Percentiles rank a stretch among this genome's conserved stretches.
Conservation (phyloP, 768 basidiomycete genomes). For the Tylopilus intermedius region DNA sequence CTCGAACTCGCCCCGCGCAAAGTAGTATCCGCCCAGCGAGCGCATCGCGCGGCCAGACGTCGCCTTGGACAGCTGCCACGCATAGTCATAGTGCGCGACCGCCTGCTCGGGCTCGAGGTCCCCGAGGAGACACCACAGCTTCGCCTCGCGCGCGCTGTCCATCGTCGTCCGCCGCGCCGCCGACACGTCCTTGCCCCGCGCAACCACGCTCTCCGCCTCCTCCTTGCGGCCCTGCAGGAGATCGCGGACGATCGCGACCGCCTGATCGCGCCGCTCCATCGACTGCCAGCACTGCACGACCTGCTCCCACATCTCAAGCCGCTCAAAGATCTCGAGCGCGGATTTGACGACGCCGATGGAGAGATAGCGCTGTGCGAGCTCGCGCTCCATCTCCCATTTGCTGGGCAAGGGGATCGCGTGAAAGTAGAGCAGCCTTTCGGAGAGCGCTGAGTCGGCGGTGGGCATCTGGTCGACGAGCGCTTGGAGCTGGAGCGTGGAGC, state of each 20-base stretch:
- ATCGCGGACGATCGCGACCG: slow-evolving; percentile 75
- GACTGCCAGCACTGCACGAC: slow-evolving; percentile 84
- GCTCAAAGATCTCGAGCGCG: slow-evolving; percentile 89
- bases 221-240: slow-evolving; percentile 77
- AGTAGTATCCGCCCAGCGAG: slow-evolving; percentile 81
- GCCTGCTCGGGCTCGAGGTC: slow-evolving; percentile 79
- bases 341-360: slow-evolving; percentile 83
- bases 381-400: slow-evolving; percentile 90
- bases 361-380: slow-evolving; percentile 80
- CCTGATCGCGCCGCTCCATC: slow-evolving; percentile 76
- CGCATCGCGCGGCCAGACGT: slow-evolving; percentile 90
- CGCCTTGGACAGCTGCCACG: slow-evolving; percentile 77
- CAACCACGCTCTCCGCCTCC: slow-evolving; percentile 72
- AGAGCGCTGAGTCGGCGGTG: slow-evolving; percentile 66
- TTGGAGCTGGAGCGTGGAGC: slow-evolving; percentile 87
- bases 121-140: slow-evolving; percentile 92
- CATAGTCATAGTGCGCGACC: slow-evolving; percentile 68
- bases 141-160: slow-evolving; percentile 74
- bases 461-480: slow-evolving; percentile 97
- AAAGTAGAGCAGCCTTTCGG: slow-evolving; percentile 76
- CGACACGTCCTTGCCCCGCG: slow-evolving; percentile 51
- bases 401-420: slow-evolving; percentile 80
- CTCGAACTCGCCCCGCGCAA: slow-evolving; percentile 58
- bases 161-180: slow-evolving; percentile 39
- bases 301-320: slow-evolving; percentile 98